phyloP scores from a whole-genome alignment of 179 eudicot genomes.

The Corrigiola litoralis region DNA sequence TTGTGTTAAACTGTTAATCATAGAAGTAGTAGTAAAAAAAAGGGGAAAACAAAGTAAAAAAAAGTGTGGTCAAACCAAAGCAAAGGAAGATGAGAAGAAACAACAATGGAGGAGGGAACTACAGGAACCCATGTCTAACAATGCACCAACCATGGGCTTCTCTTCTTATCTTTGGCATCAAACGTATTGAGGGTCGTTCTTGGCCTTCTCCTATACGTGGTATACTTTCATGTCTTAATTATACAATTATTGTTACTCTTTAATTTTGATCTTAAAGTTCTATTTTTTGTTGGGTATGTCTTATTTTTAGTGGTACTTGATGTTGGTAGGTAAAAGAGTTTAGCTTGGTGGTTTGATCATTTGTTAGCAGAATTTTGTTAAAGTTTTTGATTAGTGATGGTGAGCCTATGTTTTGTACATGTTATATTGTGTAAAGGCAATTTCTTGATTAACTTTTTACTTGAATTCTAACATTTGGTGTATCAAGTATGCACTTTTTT shows the following conservation, averaged over 20 bases:
- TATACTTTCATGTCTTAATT: not conserved
- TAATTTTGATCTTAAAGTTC: not conserved
- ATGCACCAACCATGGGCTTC: slow-evolving; percentile 99
- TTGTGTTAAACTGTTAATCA: not conserved
- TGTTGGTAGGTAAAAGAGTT: not conserved
- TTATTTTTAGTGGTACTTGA: slow-evolving; percentile 5
- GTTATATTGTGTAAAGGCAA: no score
- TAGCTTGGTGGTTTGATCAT: slow-evolving; percentile 12
- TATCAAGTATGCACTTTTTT: no score
- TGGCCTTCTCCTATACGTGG: slow-evolving; percentile 94
- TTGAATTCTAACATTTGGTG: no score
- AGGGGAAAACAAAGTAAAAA: not conserved
- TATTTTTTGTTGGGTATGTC: not conserved
- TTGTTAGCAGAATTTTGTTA: not conserved
- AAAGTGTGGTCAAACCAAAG: no score
- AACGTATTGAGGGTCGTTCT: slow-evolving; percentile 93
- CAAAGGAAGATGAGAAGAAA: slow-evolving; percentile 29
- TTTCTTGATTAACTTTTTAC: no score
- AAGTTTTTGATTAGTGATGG: no score
- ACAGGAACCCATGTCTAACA: slow-evolving; percentile 75
- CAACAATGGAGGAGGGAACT: slow-evolving; percentile 41
- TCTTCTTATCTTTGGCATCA: slow-evolving; percentile 78
- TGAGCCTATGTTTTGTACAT: no score
- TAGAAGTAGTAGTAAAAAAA: not conserved
- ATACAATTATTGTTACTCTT: not conserved